phyloP scores from a whole-genome alignment of 352 stramenopile genomes.

The Phytophthora fragariaefolia region DNA sequence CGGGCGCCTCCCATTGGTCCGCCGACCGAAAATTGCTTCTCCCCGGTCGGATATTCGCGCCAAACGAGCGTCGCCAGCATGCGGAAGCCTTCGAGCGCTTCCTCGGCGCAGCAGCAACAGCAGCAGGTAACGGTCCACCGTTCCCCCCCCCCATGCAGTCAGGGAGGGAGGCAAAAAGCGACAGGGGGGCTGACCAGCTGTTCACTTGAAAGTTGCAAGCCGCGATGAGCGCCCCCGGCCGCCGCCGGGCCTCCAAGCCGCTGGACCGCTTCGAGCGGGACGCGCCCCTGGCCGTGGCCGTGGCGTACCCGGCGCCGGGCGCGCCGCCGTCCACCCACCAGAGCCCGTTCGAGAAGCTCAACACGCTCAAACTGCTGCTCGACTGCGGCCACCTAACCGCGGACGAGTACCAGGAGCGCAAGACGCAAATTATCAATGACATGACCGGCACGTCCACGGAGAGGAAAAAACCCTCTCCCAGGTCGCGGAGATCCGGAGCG shows the following conservation, averaged over 20 bases:
- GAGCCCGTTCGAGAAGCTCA: slow-evolving; percentile 86
- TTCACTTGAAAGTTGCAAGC: slow-evolving; percentile 1
- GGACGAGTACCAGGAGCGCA: slow-evolving; percentile 84
- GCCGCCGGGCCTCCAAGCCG: slow-evolving; percentile 25
- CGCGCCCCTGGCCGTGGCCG: slow-evolving; percentile 29
- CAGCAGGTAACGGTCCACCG: slow-evolving; percentile 18
- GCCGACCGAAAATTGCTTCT: background rate
- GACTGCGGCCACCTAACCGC: slow-evolving; percentile 80
- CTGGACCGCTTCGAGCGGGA: slow-evolving; percentile 16
- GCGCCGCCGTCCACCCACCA: slow-evolving; percentile 7
- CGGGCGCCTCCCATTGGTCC: slow-evolving; percentile 11
- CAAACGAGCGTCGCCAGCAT: slow-evolving; percentile 23
- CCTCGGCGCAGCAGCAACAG: slow-evolving; percentile 14
- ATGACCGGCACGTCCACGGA: slow-evolving; percentile 85
- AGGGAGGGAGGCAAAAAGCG: too few relatives aligned
- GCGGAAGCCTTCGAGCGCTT: slow-evolving; percentile 18
- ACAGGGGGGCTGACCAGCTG: background rate
- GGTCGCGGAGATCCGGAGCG: slow-evolving; percentile 10
- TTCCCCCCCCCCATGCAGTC: background rate
- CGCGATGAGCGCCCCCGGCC: slow-evolving; percentile 19
- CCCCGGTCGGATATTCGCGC: background rate
- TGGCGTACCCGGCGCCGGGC: slow-evolving; percentile 26
- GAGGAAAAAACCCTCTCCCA: slow-evolving; percentile 54
- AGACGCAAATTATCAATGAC: slow-evolving; percentile 89
- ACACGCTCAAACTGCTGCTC: slow-evolving; percentile 83